Conservation (phyloP, 2,329 filamentous ascomycete species). For the Phyllachora maydis region DNA sequence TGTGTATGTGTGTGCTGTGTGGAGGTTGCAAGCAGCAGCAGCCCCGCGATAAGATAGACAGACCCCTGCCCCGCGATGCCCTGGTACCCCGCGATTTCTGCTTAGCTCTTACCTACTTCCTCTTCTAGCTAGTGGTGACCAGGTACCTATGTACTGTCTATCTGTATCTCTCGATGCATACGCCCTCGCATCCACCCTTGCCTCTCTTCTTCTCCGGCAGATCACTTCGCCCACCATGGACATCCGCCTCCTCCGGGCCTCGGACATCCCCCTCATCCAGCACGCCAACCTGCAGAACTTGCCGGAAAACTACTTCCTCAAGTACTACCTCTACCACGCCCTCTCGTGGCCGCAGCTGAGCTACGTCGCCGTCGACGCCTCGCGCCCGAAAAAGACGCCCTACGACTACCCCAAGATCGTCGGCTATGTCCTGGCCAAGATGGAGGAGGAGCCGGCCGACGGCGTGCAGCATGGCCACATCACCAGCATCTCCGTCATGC, state of each 20-base stretch:
- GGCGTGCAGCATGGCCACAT: constrained; percentile 91
- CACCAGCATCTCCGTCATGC: constrained; percentile 86
- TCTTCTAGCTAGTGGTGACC: too few relatives aligned
- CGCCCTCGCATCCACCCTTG: too few relatives aligned
- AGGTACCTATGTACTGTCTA: too few relatives aligned
- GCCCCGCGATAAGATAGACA: too few relatives aligned
- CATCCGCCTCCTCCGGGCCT: constrained; percentile 68
- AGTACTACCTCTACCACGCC: constrained; percentile 99
- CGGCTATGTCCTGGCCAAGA: constrained; percentile 97
- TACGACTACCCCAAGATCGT: constrained; percentile 95
- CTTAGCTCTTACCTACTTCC: too few relatives aligned
- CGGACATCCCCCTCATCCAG: constrained; percentile 81
- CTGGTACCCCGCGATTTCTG: too few relatives aligned
- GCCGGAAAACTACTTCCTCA: constrained; percentile 98
- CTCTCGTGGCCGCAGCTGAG: constrained; percentile 95
- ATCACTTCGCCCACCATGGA: constrained; percentile 36
- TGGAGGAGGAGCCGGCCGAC: constrained; percentile 93
- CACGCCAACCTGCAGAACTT: constrained; percentile 98
- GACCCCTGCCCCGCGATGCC: too few relatives aligned
- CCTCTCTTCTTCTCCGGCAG: too few relatives aligned
- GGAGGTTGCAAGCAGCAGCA: too few relatives aligned
- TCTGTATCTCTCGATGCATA: too few relatives aligned
- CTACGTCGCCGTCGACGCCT: constrained; percentile 88
- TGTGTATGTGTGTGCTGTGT: too few relatives aligned
- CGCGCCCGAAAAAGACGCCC: constrained; percentile 52